Conservation (phyloP, 2,329 filamentous ascomycete species). For the Phialophora expanda region DNA sequence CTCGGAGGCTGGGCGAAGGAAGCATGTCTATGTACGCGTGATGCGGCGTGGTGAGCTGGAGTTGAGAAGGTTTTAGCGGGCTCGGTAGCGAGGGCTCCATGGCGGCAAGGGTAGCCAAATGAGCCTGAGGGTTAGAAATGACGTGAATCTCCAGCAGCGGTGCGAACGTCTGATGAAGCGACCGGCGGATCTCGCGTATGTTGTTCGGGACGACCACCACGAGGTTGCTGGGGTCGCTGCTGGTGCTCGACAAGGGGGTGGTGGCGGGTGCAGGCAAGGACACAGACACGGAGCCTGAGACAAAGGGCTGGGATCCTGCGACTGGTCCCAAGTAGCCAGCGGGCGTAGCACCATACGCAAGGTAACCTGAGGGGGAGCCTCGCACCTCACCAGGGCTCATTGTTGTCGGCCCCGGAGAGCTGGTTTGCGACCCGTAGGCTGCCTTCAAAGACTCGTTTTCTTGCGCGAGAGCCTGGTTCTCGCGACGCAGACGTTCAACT, state of each 20-base stretch:
- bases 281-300: slow-evolving; percentile 14
- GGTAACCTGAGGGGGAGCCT: slow-evolving; percentile 37
- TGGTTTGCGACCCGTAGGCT: slow-evolving; percentile 44
- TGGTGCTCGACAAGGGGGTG: slow-evolving; percentile 29
- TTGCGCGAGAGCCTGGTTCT: slow-evolving; percentile 49
- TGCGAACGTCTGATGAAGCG: slow-evolving; percentile 46
- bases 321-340: slow-evolving; percentile 29
- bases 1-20: slow-evolving; percentile 49
- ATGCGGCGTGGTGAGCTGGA: slow-evolving; percentile 50
- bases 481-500: slow-evolving; percentile 49
- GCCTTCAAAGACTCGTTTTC: slow-evolving; percentile 50
- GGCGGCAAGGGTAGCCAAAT: slow-evolving; percentile 43
- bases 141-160: slow-evolving; percentile 47
- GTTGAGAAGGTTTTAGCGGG: slow-evolving; percentile 47
- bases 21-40: slow-evolving; percentile 52
- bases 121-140: slow-evolving; percentile 44
- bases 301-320: slow-evolving; percentile 22
- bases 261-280: slow-evolving; percentile 28
- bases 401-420: slow-evolving; percentile 39
- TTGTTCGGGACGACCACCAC: slow-evolving; percentile 46
- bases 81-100: slow-evolving; percentile 44
- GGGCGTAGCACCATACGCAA: slow-evolving; percentile 32
- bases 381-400: slow-evolving; percentile 37
- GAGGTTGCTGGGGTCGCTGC: slow-evolving; percentile 31
- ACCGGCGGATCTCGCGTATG: slow-evolving; percentile 44